These are phyloP conservation scores for Zoysia matrella DNA, from an alignment of 202 grass and related monocot genomes.

Conservation along the genomic window DNA sequence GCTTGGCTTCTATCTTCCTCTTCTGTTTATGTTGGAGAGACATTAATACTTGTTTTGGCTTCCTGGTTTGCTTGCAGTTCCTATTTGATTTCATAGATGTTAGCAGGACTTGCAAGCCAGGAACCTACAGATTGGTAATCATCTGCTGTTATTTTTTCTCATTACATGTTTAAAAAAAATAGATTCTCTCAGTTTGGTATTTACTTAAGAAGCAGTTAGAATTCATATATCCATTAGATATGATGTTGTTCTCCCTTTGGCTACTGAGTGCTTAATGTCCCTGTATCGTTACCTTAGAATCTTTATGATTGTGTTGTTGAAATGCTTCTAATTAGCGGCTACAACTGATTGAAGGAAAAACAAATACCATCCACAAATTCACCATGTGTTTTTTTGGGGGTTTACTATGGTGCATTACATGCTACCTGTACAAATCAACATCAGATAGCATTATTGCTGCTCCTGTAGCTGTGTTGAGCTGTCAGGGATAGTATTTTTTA, in stretches of 20 bases:
- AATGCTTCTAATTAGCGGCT: background rate
- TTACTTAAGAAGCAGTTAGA: background rate
- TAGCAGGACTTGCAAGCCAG: slow-evolving; percentile 75
- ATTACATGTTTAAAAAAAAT: background rate
- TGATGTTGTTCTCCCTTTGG: background rate
- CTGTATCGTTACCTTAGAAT: background rate
- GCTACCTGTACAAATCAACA: background rate
- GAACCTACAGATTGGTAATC: slow-evolving; percentile 93
- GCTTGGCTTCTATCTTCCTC: background rate
- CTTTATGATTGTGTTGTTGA: background rate
- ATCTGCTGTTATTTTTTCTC: background rate
- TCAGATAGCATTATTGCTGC: background rate
- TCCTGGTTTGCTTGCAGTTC: slow-evolving; percentile 60
- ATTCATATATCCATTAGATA: background rate
- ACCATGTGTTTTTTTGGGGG: background rate
- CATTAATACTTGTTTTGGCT: slow-evolving; percentile 38
- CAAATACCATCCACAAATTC: background rate
- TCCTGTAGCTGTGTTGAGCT: background rate
- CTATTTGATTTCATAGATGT: slow-evolving; percentile 95
- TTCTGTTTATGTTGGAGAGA: background rate
- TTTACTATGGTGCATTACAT: no score
- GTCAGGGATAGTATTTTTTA: background rate
- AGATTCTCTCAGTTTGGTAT: slow-evolving; percentile 1
- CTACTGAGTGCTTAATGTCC: background rate
- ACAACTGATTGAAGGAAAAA: background rate